Percentiles rank a stretch among this genome's conserved stretches.
Conservation (phyloP, 2,329 filamentous ascomycete species). For the Colletotrichum eremochloae region DNA sequence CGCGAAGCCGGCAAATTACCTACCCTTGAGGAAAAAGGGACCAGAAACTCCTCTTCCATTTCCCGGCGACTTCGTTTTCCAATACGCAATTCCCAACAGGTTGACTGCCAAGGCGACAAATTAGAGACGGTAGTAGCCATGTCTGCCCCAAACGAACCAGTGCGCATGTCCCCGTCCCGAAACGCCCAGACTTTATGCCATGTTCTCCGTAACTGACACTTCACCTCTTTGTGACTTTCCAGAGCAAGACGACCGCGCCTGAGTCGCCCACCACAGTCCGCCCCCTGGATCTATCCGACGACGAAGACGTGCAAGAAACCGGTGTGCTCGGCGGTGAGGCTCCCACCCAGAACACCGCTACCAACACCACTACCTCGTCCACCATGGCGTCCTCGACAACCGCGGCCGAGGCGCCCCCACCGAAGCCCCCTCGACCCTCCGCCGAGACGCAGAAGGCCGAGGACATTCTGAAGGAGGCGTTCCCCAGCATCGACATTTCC, state of each 20-base stretch:
- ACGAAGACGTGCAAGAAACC: slow-evolving; percentile 77
- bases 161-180: slow-evolving; percentile 52
- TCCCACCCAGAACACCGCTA: slow-evolving; percentile 45
- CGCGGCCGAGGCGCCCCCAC: slow-evolving; percentile 65
- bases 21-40: slow-evolving; percentile 5
- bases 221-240: slow-evolving; percentile 31
- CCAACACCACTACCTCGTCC: slow-evolving; percentile 47
- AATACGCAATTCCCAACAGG: background rate
- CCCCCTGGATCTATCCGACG: slow-evolving; percentile 74
- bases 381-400: slow-evolving; percentile 54
- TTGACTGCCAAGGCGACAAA: slow-evolving; percentile 8
- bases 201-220: slow-evolving; percentile 39
- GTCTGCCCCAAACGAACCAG: slow-evolving; percentile 59
- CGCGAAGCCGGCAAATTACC: slow-evolving; percentile 29
- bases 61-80: slow-evolving; percentile 6
- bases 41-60: slow-evolving; percentile 19
- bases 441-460: slow-evolving; percentile 88
- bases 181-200: slow-evolving; percentile 42
- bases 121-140: slow-evolving; percentile 49
- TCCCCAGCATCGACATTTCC: slow-evolving; percentile 82
- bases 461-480: slow-evolving; percentile 91
- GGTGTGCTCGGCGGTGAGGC: slow-evolving; percentile 62
- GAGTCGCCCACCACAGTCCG: slow-evolving; percentile 76
- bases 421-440: slow-evolving; percentile 87
- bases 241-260: slow-evolving; percentile 64